A percentile compares a stretch with the other conserved stretches of the same genome.
Conservation (phyloP, 305 asterid genomes). For the Andrographis paniculata region DNA sequence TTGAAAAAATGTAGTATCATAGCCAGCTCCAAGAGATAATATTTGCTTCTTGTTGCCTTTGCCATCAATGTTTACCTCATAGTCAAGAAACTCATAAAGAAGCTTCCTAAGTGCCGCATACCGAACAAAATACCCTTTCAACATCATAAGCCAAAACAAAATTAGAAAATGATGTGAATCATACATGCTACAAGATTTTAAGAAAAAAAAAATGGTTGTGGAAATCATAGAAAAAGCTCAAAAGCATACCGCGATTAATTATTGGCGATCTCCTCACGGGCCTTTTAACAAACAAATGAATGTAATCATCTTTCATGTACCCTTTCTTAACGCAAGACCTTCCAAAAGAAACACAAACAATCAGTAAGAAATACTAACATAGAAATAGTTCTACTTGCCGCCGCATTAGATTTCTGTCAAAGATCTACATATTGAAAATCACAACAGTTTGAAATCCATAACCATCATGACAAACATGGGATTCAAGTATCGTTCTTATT, state of each 20-base stretch:
- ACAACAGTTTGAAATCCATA: slow-evolving; percentile 7
- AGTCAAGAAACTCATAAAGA: slow-evolving; percentile 70
- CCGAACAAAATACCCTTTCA: slow-evolving; percentile 86
- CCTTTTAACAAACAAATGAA: slow-evolving; percentile 79
- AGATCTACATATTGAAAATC: slow-evolving; percentile 2
- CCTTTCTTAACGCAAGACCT: slow-evolving; percentile 96
- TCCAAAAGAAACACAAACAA: slow-evolving; percentile 12
- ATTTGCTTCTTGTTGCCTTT: slow-evolving; percentile 68
- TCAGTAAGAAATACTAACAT: slow-evolving; percentile 14
- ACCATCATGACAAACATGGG: slow-evolving; percentile 4
- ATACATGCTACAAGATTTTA: background rate
- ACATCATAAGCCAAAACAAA: slow-evolving; percentile 15
- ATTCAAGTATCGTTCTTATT: background rate
- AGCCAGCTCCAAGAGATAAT: slow-evolving; percentile 93
- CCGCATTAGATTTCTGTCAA: background rate
- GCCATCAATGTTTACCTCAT: slow-evolving; percentile 29
- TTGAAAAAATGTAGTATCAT: slow-evolving; percentile 88
- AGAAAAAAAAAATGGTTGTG: slow-evolving; percentile 14
- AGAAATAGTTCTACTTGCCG: background rate
- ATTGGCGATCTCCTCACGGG: slow-evolving; percentile 85
- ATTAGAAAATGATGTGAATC: slow-evolving; percentile 12
- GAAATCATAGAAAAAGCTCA: background rate
- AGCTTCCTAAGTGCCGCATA: slow-evolving; percentile 83
- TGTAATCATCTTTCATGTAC: slow-evolving; percentile 87
- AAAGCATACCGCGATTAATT: slow-evolving; percentile 70